Base-by-base conservation (phyloP, 164 flowering plant species). In the Taxillus chinensis region DNA sequence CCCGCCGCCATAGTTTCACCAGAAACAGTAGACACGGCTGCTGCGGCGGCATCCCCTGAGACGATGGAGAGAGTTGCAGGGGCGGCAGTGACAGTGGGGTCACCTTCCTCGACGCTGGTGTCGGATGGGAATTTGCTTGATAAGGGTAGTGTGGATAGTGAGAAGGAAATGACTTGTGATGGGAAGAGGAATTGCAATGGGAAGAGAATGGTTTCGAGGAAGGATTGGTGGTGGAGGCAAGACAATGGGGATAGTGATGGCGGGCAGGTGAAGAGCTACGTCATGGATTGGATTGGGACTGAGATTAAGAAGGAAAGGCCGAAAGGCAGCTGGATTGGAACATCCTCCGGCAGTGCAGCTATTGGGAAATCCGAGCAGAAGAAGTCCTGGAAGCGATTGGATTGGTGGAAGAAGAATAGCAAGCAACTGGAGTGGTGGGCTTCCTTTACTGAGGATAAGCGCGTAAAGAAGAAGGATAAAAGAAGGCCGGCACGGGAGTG, bases 261-360 rank as follows among this genome's bases (percentile, higher is more conserved):
- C n/a, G 72, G 87, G 52, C 10, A 7, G 39, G 87, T 83, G 46
- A 93, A 90, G 78, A 96, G 90, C 61, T 93, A 93, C 68, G 98
- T 93, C 67, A 86, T 88, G 98, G 97, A 92, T 69, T 92, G 98
- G 98, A 86, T 92, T 61, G 97, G 96, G 64, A 86, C 72, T 58
- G 96, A 93, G 82, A 86, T 93, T 5, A 85, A 75, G 71, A 92
- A 88, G 76, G 96, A 90, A 65, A 82, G 86, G 39, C 91, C 93
- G 0, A 86, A 82, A 41, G 81, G 76, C 37, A 85, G 81, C 40
- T 87, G 91, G 93, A 63, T 71, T 61, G 75, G 46, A 10, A 41
- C 69, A 5, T 68, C 84, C 1, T 61, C 72, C 0, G 66, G 67
- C 40, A 58, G 66, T 3, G 74, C 38, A 0, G 79, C 72, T 14